Percentiles rank a stretch among this genome's conserved stretches.
These are phyloP conservation scores for Crithidia acanthocephali DNA, from an alignment of 208 protist species.

Conservation along the genomic window DNA sequence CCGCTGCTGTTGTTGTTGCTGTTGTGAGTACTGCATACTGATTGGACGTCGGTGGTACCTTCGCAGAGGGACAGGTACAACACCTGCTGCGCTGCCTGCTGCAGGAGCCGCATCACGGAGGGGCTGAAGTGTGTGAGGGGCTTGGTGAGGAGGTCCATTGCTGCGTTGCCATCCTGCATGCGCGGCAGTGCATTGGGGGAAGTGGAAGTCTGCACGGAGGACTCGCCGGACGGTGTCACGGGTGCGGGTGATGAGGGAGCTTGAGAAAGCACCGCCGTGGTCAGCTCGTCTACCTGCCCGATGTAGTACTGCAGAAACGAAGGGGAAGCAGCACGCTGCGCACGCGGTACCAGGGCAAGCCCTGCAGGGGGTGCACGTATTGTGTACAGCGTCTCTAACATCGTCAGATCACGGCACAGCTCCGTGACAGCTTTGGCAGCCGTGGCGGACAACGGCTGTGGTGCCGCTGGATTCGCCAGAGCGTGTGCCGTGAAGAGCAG, in stretches of 20 bases:
- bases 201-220: not conserved
- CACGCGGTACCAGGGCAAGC: not conserved
- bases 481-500: slow-evolving; percentile 23
- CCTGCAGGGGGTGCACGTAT: not conserved
- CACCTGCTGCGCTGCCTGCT: slow-evolving; percentile 48
- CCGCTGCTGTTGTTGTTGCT: too few species aligned
- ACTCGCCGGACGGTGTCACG: not conserved
- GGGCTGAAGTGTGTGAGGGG: slow-evolving; percentile 30
- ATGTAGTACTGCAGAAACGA: slow-evolving; percentile 29
- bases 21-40: not conserved
- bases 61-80: slow-evolving; percentile 62
- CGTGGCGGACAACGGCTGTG: not conserved
- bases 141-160: slow-evolving; percentile 41
- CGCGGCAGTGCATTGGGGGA: slow-evolving; percentile 11
- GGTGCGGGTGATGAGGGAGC: not conserved
- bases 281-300: slow-evolving; percentile 42
- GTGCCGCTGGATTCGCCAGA: not conserved
- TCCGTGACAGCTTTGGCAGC: slow-evolving; percentile 9
- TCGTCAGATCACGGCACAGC: slow-evolving; percentile 54
- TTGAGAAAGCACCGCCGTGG: slow-evolving; percentile 13
- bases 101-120: slow-evolving; percentile 38
- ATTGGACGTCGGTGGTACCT: slow-evolving; percentile 26
- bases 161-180: slow-evolving; percentile 31
- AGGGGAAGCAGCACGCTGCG: not conserved
- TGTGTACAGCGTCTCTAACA: slow-evolving; percentile 39